A percentile compares a stretch with the other conserved stretches of the same genome.
These are phyloP conservation scores for Boletus vinaceobasis DNA, from an alignment of 768 basidiomycete genomes.

Conservation along the genomic window DNA sequence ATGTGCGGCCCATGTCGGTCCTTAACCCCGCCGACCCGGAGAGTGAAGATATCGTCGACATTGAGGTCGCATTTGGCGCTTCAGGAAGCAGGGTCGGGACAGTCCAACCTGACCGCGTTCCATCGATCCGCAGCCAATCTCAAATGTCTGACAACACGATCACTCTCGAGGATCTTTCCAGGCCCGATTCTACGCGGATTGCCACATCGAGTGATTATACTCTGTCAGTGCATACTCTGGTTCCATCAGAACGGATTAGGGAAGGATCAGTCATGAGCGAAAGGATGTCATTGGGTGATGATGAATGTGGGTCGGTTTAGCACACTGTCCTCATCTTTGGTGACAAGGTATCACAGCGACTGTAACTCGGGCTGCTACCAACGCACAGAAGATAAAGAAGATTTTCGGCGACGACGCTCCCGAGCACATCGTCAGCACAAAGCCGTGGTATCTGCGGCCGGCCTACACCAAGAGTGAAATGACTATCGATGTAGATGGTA, in stretches of 20 bases:
- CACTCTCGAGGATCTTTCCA: conserved; percentile 28
- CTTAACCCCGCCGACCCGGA: conserved; percentile 39
- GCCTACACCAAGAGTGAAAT: conserved; percentile 81
- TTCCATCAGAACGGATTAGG: conserved; percentile 19
- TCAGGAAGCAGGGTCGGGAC: conserved; percentile 33
- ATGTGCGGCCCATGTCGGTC: conserved; percentile 39
- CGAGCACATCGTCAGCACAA: conserved; percentile 41
- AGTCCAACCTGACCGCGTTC: conserved; percentile 20
- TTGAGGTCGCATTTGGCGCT: conserved; percentile 49
- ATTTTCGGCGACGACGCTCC: conserved; percentile 63
- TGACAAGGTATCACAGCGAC: conserved; percentile 19
- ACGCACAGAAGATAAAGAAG: conserved; percentile 58
- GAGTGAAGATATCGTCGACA: conserved; percentile 54
- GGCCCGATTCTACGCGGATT: conserved; percentile 16
- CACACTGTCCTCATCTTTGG: neutral
- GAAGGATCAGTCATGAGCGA: conserved; percentile 23
- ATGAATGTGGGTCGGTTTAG: conserved; percentile 20
- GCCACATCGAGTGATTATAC: conserved; percentile 24
- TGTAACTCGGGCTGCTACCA: conserved; percentile 24
- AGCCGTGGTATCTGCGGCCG: conserved; percentile 84
- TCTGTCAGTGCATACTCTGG: conserved; percentile 24
- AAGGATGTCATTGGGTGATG: conserved; percentile 17
- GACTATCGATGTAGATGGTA: conserved; percentile 78
- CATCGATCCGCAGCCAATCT: conserved; percentile 32
- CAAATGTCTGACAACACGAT: conserved; percentile 35